Conservation (phyloP, 306 rosid genomes). For the Trichosanthes cucumerina region DNA sequence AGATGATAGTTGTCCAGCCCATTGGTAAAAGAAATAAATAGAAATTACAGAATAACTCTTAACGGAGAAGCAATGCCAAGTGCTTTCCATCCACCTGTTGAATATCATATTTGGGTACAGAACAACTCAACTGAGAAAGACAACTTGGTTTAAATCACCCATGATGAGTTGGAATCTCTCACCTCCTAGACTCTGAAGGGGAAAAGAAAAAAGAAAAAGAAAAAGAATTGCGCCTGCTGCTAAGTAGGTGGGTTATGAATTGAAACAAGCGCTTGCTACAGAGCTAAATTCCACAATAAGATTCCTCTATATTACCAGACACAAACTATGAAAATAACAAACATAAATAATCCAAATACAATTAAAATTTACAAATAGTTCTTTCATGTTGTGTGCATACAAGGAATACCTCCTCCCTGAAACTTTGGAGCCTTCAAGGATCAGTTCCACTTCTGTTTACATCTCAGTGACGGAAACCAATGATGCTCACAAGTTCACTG, state of each 20-base stretch:
- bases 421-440: background rate
- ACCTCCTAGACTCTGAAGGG: background rate
- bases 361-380: background rate
- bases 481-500: slow-evolving; percentile 63
- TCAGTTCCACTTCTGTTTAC: slow-evolving; percentile 7
- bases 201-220: background rate
- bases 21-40: background rate
- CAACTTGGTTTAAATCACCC: background rate
- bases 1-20: background rate
- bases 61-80: background rate
- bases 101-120: background rate
- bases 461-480: slow-evolving; percentile 3
- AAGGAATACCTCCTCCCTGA: slow-evolving; percentile 12
- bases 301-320: background rate
- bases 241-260: background rate
- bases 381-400: background rate
- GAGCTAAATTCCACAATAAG: background rate
- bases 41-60: background rate
- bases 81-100: background rate
- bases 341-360: background rate
- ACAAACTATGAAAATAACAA: background rate
- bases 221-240: background rate
- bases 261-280: background rate
- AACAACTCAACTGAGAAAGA: background rate
- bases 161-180: background rate